Percentiles rank a stretch among this genome's conserved stretches.
Conservation (phyloP, 352 stramenopile species). For the Pythium coloratum region DNA sequence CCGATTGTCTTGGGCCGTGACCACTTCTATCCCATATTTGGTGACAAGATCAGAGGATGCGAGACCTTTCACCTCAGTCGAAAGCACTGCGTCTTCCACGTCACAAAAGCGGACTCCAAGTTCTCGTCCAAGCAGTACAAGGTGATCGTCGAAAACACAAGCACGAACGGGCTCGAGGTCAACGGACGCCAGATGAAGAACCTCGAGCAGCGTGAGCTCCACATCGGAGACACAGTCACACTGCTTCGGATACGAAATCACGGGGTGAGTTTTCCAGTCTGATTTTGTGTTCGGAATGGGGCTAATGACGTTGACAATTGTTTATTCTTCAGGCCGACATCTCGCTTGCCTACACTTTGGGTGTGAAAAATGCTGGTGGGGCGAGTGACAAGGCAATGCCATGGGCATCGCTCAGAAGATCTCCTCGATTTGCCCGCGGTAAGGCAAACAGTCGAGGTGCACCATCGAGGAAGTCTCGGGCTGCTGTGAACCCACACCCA, state of each 20-base stretch:
- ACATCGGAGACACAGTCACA: slow-evolving; percentile 59
- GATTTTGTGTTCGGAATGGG: neutral
- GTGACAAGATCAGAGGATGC: slow-evolving; percentile 55
- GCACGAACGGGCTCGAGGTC: slow-evolving; percentile 65
- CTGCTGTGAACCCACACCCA: neutral
- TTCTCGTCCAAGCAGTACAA: slow-evolving; percentile 37
- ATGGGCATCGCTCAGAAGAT: slow-evolving; percentile 5
- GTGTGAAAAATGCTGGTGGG: slow-evolving; percentile 1
- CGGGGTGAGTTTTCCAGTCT: slow-evolving; percentile 33
- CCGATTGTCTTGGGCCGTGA: slow-evolving; percentile 47
- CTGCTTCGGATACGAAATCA: slow-evolving; percentile 49
- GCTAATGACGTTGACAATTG: neutral
- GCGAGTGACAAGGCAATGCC: neutral
- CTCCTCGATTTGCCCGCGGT: slow-evolving; percentile 14
- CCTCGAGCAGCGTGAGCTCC: slow-evolving; percentile 40
- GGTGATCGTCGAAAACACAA: slow-evolving; percentile 67
- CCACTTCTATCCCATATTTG: slow-evolving; percentile 68
- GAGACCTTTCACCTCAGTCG: slow-evolving; percentile 61
- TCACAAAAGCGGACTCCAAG: slow-evolving; percentile 34
- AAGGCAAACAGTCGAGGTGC: slow-evolving; percentile 10
- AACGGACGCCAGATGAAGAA: slow-evolving; percentile 58
- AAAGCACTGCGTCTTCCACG: slow-evolving; percentile 63
- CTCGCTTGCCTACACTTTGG: slow-evolving; percentile 19
- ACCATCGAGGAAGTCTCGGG: slow-evolving; percentile 8
- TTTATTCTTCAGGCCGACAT: slow-evolving; percentile 42